Conservation (phyloP, 2,329 filamentous ascomycete species). For the Aspergillus flavus region DNA sequence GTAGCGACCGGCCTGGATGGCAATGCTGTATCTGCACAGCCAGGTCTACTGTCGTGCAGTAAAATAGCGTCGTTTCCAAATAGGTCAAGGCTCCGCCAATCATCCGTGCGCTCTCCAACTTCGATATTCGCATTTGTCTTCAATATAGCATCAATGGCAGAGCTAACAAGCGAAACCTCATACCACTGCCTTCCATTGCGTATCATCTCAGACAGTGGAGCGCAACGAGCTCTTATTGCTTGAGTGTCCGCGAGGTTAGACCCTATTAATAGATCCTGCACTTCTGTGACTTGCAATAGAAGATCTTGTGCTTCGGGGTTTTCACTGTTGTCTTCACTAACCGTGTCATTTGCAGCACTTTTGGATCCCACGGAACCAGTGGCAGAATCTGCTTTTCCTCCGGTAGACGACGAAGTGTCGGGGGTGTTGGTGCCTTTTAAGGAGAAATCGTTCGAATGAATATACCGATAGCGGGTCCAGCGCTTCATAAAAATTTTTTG, state of each 20-base stretch:
- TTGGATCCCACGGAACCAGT: background rate
- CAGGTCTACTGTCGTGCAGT: slow-evolving; percentile 11
- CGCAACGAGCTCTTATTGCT: slow-evolving; percentile 32
- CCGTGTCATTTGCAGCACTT: background rate
- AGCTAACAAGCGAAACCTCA: slow-evolving; percentile 42
- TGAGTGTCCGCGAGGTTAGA: slow-evolving; percentile 23
- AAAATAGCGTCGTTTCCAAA: slow-evolving; percentile 29
- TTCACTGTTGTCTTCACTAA: slow-evolving; percentile 10
- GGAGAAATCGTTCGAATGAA: slow-evolving; percentile 12
- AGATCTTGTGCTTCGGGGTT: slow-evolving; percentile 26
- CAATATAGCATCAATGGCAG: slow-evolving; percentile 37
- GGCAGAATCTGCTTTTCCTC: background rate
- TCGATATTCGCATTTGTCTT: slow-evolving; percentile 35
- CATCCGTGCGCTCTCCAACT: slow-evolving; percentile 36
- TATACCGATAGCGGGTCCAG: slow-evolving; percentile 34
- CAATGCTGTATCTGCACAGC: background rate
- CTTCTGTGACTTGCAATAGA: slow-evolving; percentile 41
- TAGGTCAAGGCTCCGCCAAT: slow-evolving; percentile 34
- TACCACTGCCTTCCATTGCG: slow-evolving; percentile 39
- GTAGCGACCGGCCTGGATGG: slow-evolving; percentile 22
- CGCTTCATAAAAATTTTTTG: slow-evolving; percentile 40
- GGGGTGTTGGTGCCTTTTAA: background rate
- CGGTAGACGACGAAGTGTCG: background rate
- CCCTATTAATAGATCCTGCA: slow-evolving; percentile 39
- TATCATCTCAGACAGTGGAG: slow-evolving; percentile 31